Evolutionary conservation across 139 green algal genomes (phyloP).

Genomic region (Medakamo hakoo): DNA sequence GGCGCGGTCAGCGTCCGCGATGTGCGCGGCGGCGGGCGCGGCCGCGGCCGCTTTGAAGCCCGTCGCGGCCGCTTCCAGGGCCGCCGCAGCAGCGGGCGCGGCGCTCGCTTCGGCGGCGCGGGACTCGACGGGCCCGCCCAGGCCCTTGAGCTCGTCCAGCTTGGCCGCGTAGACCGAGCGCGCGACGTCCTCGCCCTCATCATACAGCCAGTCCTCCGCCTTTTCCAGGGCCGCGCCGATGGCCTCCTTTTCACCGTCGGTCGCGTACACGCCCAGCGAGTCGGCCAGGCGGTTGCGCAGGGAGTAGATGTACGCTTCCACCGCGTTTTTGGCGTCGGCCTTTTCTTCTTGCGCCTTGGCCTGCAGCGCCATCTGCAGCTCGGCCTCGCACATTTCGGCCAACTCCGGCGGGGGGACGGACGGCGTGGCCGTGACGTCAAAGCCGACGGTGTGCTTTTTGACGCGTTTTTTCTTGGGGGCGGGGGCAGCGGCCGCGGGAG

Average conservation of each 20-base stretch:
- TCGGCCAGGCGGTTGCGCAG: conserved; percentile 69
- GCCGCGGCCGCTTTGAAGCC: background rate
- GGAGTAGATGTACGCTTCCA: conserved; percentile 89
- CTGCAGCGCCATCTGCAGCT: conserved; percentile 41
- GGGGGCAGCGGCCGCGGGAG: background rate
- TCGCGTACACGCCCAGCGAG: conserved; percentile 38
- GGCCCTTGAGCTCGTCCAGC: conserved; percentile 63
- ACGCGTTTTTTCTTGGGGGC: conserved; percentile 22
- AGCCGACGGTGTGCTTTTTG: conserved; percentile 23
- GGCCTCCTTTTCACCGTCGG: conserved; percentile 34
- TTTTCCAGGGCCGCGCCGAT: conserved; percentile 43
- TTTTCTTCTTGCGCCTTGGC: conserved; percentile 88
- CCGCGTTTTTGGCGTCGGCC: conserved; percentile 85
- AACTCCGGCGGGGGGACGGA: conserved; percentile 6
- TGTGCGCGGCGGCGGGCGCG: conserved; percentile 48
- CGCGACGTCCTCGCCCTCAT: conserved; percentile 89
- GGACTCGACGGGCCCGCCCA: conserved; percentile 45
- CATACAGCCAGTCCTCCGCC: conserved; percentile 94
- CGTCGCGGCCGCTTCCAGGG: conserved; percentile 13
- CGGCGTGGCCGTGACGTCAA: conserved; percentile 1
- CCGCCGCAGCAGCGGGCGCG: conserved; percentile 11
- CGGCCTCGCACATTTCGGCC: conserved; percentile 18
- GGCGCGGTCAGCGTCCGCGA: conserved; percentile 56
- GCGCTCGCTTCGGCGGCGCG: conserved; percentile 21
- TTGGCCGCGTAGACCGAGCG: conserved; percentile 84